Percentiles rank a stretch among this genome's conserved stretches.
Conservation (phyloP, 192 early-diverging fungal species). For the Backusella tarrabulga region DNA sequence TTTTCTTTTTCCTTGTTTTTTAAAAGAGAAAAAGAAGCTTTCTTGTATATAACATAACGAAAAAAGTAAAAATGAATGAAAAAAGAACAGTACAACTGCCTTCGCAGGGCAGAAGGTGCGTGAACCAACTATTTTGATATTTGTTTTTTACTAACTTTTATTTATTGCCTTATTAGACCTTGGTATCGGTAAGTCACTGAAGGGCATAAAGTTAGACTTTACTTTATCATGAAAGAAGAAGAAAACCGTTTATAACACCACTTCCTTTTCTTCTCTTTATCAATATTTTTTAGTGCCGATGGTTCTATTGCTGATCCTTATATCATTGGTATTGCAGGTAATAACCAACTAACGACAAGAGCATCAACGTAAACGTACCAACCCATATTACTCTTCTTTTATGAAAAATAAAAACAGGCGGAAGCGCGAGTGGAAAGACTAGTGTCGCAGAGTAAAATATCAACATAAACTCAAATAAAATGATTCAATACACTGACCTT, state of each 20-base stretch:
- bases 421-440: slow-evolving; percentile 84
- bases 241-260: not conserved
- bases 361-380: not conserved
- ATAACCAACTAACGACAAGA: not conserved
- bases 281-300: slow-evolving; percentile 37
- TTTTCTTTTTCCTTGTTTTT: not conserved
- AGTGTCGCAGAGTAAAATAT: slow-evolving; percentile 63
- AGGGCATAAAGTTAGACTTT: not conserved
- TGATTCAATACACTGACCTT: not conserved
- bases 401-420: slow-evolving; percentile 37
- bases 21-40: not conserved
- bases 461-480: not conserved
- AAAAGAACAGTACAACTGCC: not conserved
- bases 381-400: not conserved
- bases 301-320: slow-evolving; percentile 66
- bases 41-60: not conserved
- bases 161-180: not conserved
- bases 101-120: not conserved
- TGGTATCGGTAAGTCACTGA: not conserved
- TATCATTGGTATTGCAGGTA: slow-evolving; percentile 75
- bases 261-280: not conserved
- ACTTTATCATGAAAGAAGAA: not conserved
- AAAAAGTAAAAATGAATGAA: not conserved
- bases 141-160: not conserved
- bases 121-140: not conserved